A percentile compares a stretch with the other conserved stretches of the same genome.
phyloP scores from a whole-genome alignment of 2,329 filamentous ascomycete genomes.

The Aspergillus phoenicis region DNA sequence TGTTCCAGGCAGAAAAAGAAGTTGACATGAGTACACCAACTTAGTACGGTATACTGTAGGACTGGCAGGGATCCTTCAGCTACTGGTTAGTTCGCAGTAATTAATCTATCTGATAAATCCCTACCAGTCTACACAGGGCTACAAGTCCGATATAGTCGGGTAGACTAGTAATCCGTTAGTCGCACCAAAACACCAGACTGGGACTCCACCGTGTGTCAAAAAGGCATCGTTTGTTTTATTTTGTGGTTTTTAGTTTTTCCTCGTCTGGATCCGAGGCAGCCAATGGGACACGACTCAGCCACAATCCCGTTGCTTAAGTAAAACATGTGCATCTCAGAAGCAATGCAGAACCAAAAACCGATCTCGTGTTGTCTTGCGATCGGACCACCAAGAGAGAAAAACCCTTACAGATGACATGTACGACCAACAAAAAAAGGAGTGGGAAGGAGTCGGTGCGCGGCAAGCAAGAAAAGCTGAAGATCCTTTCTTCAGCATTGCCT shows the following conservation, averaged over 20 bases:
- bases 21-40: neutral
- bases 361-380: constrained; percentile 21
- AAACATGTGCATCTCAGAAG: neutral
- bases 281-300: constrained; percentile 15
- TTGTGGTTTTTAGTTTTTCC: neutral
- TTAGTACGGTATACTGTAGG: neutral
- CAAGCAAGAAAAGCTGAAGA: constrained; percentile 2
- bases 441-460: neutral
- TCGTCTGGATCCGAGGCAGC: constrained; percentile 2
- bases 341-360: constrained; percentile 9
- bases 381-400: constrained; percentile 8
- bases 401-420: constrained; percentile 23
- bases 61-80: neutral
- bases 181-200: neutral
- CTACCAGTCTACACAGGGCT: neutral
- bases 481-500: constrained; percentile 1
- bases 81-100: neutral
- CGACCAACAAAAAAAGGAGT: constrained; percentile 4
- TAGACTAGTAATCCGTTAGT: neutral
- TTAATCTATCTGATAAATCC: neutral
- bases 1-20: too few relatives aligned
- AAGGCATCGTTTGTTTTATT: neutral
- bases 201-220: constrained; percentile 1
- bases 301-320: constrained; percentile 3
- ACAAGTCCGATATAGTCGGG: neutral